phyloP scores from a whole-genome alignment of 2,329 filamentous ascomycete genomes.

The Xylariaceae sp. region DNA sequence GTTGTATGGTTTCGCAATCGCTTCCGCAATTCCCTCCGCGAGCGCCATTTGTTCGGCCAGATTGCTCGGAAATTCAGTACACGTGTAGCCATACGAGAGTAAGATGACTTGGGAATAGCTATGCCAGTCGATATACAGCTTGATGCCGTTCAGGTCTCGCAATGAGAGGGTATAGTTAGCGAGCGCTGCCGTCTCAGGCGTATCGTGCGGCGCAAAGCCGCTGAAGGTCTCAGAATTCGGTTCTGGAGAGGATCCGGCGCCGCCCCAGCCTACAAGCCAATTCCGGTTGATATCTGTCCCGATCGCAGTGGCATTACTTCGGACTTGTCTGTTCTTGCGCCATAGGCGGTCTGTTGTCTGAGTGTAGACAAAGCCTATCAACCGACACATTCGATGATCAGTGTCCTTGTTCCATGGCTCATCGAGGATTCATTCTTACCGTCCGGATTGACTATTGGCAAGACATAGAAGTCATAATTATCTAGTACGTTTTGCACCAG shows the following conservation, averaged over 20 bases:
- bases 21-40: slow-evolving; percentile 29
- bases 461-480: slow-evolving; percentile 58
- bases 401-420: neutral
- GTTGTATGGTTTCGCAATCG: slow-evolving; percentile 34
- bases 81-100: slow-evolving; percentile 56
- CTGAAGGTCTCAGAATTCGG: slow-evolving; percentile 46
- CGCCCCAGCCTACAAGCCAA: slow-evolving; percentile 48
- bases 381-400: too few species aligned
- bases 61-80: slow-evolving; percentile 41
- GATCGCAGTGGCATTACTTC: slow-evolving; percentile 39
- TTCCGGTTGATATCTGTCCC: slow-evolving; percentile 54
- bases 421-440: slow-evolving; percentile 30
- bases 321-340: slow-evolving; percentile 51
- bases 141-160: slow-evolving; percentile 42
- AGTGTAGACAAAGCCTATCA: slow-evolving; percentile 48
- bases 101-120: slow-evolving; percentile 55
- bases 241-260: slow-evolving; percentile 42
- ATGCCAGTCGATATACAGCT: slow-evolving; percentile 60
- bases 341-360: slow-evolving; percentile 50
- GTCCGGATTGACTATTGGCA: slow-evolving; percentile 53
- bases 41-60: slow-evolving; percentile 42
- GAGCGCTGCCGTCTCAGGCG: slow-evolving; percentile 47
- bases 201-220: slow-evolving; percentile 40
- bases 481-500: slow-evolving; percentile 46
- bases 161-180: slow-evolving; percentile 45